Percentiles rank a stretch among this genome's conserved stretches.
Evolutionary conservation across 768 basidiomycete species (phyloP).

Genomic region (Leucocoprinus birnbaumii): DNA sequence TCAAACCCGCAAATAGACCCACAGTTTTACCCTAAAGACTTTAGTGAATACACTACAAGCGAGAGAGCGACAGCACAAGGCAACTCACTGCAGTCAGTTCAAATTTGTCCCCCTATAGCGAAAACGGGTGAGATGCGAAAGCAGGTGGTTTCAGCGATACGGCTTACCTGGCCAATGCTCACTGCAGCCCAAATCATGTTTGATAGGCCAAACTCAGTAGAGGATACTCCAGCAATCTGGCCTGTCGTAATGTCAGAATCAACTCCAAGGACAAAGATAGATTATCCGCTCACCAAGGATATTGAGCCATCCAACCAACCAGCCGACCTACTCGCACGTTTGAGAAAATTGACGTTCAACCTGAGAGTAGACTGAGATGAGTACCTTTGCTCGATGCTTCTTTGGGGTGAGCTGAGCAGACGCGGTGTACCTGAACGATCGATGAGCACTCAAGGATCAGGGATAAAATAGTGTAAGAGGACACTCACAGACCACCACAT

Average conservation of each 20-base stretch:
- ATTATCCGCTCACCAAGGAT: slow-evolving; percentile 50
- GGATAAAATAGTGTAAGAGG: neutral
- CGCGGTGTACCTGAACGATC: slow-evolving; percentile 62
- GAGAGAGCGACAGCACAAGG: neutral
- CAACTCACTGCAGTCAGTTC: slow-evolving; percentile 46
- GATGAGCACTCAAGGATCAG: neutral
- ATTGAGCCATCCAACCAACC: slow-evolving; percentile 84
- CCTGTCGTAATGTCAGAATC: slow-evolving; percentile 32
- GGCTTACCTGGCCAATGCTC: slow-evolving; percentile 47
- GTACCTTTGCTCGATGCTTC: slow-evolving; percentile 59
- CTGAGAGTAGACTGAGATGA: slow-evolving; percentile 7
- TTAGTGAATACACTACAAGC: neutral
- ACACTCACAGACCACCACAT: slow-evolving; percentile 63
- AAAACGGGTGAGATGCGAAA: slow-evolving; percentile 4
- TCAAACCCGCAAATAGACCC: slow-evolving; percentile 71
- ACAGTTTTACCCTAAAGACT: slow-evolving; percentile 64
- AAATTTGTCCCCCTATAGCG: slow-evolving; percentile 49
- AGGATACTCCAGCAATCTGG: slow-evolving; percentile 83
- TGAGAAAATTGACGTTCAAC: neutral
- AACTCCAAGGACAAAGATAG: neutral
- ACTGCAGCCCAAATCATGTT: slow-evolving; percentile 83
- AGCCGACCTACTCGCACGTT: slow-evolving; percentile 48
- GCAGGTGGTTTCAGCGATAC: neutral
- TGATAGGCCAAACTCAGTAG: slow-evolving; percentile 80
- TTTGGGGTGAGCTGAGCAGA: slow-evolving; percentile 72